Percentiles rank a stretch among this genome's conserved stretches.
phyloP scores from a whole-genome alignment of 495 filamentous ascomycete genomes.

The Chaetomium tenue region DNA sequence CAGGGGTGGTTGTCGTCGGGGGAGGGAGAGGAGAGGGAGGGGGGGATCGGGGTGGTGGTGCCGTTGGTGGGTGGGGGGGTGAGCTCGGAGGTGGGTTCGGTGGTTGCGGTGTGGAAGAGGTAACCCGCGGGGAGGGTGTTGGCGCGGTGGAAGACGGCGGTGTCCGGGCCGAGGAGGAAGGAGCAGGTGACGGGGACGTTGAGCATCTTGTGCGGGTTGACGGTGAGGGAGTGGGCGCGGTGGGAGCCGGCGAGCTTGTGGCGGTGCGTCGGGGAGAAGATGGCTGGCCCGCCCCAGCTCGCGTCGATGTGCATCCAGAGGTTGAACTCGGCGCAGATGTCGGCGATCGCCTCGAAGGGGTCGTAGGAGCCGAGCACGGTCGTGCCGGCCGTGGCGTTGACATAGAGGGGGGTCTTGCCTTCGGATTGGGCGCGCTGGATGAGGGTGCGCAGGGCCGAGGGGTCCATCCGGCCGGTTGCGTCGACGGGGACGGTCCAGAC shows the following conservation, averaged over 20 bases:
- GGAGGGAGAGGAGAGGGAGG: background rate
- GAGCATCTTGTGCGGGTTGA: constrained; percentile 98
- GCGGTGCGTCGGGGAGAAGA: constrained; percentile 67
- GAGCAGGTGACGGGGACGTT: constrained; percentile 87
- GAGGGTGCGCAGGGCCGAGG: constrained; percentile 59
- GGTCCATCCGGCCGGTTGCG: constrained; percentile 65
- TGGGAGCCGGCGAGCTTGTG: constrained; percentile 66
- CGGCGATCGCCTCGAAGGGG: constrained; percentile 67
- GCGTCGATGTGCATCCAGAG: constrained; percentile 93
- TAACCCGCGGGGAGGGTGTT: constrained; percentile 88
- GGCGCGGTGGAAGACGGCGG: constrained; percentile 70
- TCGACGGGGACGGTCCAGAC: constrained; percentile 78
- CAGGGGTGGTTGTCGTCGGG: constrained; percentile 39
- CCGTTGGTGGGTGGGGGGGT: constrained; percentile 1
- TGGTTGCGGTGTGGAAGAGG: constrained; percentile 63
- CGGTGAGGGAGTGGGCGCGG: constrained; percentile 72
- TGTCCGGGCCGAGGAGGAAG: constrained; percentile 76
- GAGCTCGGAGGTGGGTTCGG: constrained; percentile 19
- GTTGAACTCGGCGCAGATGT: constrained; percentile 65
- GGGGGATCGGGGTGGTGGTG: constrained; percentile 2
- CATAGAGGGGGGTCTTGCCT: constrained; percentile 83
- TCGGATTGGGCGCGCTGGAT: constrained; percentile 57
- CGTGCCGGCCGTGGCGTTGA: constrained; percentile 93
- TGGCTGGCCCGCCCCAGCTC: constrained; percentile 82
- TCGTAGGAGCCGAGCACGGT: constrained; percentile 92